Conservation (phyloP, 2,329 filamentous ascomycete species). For the Arthrobotrys sinensis region DNA sequence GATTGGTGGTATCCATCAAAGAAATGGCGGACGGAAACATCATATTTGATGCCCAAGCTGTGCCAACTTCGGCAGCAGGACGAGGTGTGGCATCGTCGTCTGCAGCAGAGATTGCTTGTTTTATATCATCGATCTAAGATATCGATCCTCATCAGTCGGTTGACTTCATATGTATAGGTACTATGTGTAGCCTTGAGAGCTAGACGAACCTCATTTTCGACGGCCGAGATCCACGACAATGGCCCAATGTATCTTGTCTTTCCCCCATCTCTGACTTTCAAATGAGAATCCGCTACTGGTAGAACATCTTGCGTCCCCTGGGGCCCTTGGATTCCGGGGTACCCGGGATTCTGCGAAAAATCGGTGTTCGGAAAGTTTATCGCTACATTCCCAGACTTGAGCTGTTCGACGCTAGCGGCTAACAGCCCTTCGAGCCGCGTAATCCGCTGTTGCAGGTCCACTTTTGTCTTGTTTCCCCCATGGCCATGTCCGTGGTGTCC, state of each 20-base stretch:
- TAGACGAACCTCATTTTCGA: conserved; percentile 52
- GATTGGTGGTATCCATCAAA: conserved; percentile 40
- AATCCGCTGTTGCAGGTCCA: conserved; percentile 59
- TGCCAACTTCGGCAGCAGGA: conserved; percentile 8
- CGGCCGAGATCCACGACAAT: conserved; percentile 57
- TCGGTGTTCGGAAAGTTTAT: conserved; percentile 48
- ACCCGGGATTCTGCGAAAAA: conserved; percentile 32
- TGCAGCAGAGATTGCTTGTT: conserved; percentile 45
- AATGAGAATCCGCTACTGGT: conserved; percentile 53
- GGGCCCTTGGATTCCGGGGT: conserved; percentile 44
- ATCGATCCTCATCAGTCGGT: neutral
- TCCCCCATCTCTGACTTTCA: conserved; percentile 52
- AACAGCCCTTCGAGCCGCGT: conserved; percentile 56
- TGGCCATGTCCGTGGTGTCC: conserved; percentile 50
- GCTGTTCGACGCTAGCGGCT: conserved; percentile 59
- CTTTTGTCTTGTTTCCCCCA: conserved; percentile 52
- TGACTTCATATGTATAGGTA: neutral
- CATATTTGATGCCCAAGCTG: conserved; percentile 57
- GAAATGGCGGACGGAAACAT: conserved; percentile 50
- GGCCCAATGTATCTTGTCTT: conserved; percentile 56
- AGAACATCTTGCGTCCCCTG: conserved; percentile 45
- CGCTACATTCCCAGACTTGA: conserved; percentile 55
- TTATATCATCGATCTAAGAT: conserved; percentile 56
- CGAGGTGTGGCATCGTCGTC: conserved; percentile 31
- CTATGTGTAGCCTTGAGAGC: neutral